Conservation (phyloP, 169 alveolate genomes). For the Theileria annulata region DNA sequence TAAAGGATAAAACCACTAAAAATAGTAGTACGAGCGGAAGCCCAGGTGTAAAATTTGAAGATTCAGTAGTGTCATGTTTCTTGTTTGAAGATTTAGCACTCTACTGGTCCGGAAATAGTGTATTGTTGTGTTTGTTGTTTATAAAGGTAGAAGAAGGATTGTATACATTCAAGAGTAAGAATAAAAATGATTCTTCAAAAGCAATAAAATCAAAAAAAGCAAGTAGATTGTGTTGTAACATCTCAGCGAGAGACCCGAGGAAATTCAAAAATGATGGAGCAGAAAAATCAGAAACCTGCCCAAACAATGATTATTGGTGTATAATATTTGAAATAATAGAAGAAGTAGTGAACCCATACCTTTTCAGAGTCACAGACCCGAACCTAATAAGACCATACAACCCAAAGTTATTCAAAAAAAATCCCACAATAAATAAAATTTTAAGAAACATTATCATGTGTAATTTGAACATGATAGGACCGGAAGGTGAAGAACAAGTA, state of each 20-base stretch:
- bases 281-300: background rate
- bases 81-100: constrained; percentile 19
- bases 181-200: background rate
- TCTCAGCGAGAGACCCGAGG: background rate
- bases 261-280: background rate
- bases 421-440: background rate
- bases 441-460: constrained; percentile 4
- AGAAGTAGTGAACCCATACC: constrained; percentile 16
- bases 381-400: background rate
- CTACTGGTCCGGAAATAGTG: background rate
- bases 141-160: background rate
- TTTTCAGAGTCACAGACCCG: background rate
- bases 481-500: background rate
- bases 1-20: background rate
- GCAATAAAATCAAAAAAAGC: background rate
- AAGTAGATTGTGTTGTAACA: background rate
- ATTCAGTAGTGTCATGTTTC: constrained; percentile 5
- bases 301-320: constrained; percentile 6
- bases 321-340: background rate
- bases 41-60: background rate
- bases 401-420: background rate
- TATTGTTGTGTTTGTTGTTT: background rate
- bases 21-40: background rate
- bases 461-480: background rate
- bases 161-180: constrained; percentile 9